A percentile compares a stretch with the other conserved stretches of the same genome.
Conservation (phyloP, 2,329 filamentous ascomycete species). For the Fusarium sp. region DNA sequence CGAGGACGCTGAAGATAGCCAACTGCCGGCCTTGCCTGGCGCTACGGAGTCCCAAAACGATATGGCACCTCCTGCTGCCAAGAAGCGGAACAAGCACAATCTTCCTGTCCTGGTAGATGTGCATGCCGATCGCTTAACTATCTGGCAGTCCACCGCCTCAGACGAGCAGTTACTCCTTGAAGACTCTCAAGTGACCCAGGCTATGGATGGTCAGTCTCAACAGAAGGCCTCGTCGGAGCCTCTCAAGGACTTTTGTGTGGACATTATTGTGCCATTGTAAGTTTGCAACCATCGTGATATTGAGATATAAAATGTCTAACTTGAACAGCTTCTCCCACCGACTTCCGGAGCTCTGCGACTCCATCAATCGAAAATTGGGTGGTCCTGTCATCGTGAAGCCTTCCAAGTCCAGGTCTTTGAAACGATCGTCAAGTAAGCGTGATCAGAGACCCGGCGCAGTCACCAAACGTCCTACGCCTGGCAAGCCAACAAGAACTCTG, state of each 20-base stretch:
- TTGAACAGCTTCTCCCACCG: slow-evolving; percentile 71
- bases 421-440: slow-evolving; percentile 52
- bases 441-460: slow-evolving; percentile 61
- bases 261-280: slow-evolving; percentile 82
- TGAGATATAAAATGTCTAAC: slow-evolving; percentile 46
- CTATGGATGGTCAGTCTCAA: slow-evolving; percentile 48
- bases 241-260: slow-evolving; percentile 77
- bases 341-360: slow-evolving; percentile 73
- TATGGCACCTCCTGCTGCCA: slow-evolving; percentile 46
- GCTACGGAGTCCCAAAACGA: slow-evolving; percentile 47
- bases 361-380: slow-evolving; percentile 77
- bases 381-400: slow-evolving; percentile 69
- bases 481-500: slow-evolving; percentile 60
- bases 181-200: slow-evolving; percentile 54
- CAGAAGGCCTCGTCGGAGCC: slow-evolving; percentile 64
- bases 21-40: slow-evolving; percentile 56
- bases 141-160: slow-evolving; percentile 79
- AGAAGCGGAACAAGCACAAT: slow-evolving; percentile 69
- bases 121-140: slow-evolving; percentile 78
- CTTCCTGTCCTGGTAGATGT: slow-evolving; percentile 72
- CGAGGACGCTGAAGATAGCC: slow-evolving; percentile 53
- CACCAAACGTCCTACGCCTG: slow-evolving; percentile 56
- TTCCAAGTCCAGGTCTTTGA: slow-evolving; percentile 59
- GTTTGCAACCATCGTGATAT: slow-evolving; percentile 40
- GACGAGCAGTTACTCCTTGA: slow-evolving; percentile 62